Evolutionary conservation across 139 green algal species (phyloP).

Genomic region (Microglena sp.): DNA sequence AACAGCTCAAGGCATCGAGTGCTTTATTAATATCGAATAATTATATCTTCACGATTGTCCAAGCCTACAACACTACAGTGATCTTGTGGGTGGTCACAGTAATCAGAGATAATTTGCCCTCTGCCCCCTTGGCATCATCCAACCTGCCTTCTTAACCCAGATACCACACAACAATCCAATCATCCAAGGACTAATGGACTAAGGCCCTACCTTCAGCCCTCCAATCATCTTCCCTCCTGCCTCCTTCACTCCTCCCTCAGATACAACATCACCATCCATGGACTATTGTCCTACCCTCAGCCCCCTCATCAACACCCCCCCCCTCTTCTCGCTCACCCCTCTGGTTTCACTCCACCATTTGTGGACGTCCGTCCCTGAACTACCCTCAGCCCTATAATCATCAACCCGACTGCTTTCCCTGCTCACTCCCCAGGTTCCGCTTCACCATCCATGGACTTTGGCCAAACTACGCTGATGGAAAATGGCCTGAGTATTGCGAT

Average conservation of each 20-base stretch:
- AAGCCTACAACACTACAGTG: not conserved
- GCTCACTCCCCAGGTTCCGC: not conserved
- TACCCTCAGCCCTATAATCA: too few species aligned
- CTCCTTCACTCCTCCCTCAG: not conserved
- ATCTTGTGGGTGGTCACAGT: not conserved
- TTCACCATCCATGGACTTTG: slow-evolving; percentile 74
- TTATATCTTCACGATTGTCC: too few species aligned
- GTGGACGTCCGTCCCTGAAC: too few species aligned
- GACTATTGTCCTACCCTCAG: too few species aligned
- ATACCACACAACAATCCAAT: not conserved
- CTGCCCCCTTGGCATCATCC: not conserved
- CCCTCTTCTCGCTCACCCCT: too few species aligned
- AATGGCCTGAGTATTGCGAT: slow-evolving; percentile 50
- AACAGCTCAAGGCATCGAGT: too few species aligned
- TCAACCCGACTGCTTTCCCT: not conserved
- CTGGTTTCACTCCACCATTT: too few species aligned
- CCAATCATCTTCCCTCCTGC: not conserved
- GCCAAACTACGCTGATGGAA: slow-evolving; percentile 54
- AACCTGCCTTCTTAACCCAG: not conserved
- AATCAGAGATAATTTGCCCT: not conserved
- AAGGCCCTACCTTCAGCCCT: not conserved
- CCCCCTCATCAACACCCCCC: too few species aligned
- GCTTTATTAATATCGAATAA: too few species aligned
- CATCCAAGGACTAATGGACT: not conserved
- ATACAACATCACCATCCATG: too few species aligned